Evolutionary conservation across 768 basidiomycete species (phyloP), one percentile per base, ranked within the genome.

Genomic region (Dacryopinax spathularia): DNA sequence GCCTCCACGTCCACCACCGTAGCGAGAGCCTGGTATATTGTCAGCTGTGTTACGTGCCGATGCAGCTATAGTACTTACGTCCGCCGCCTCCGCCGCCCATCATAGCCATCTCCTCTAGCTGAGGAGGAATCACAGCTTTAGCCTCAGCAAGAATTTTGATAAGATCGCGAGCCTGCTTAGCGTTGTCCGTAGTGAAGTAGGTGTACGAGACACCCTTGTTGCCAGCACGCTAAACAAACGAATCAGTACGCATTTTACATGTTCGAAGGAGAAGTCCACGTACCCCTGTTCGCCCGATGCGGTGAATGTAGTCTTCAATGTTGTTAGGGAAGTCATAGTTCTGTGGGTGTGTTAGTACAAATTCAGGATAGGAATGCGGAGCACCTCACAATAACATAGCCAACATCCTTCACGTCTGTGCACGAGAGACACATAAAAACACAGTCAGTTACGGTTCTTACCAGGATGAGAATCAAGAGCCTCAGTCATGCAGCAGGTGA

Each of bases 271-370:
- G 18, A 31, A 44, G 25, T 25, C 33, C 16, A 73, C 82, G 48
- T 75, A 91, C 90, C 63, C 94, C 94, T 67, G 95, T 96, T 74
- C 95, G 92, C 67, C 95, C 96, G 71, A 99, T 99, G 69, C 95
- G 91, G 77, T 99, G 95, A 65, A 97, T 92, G 76, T 98, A 98
- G 75, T 96, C 94, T 78, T 95, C 93, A 71, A 89, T 91, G 72
- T 95, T 94, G 77, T 96, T 96, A 0, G 94, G 93, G 80, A 98
- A 96, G 74, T 97, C 94, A 73, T 90, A 94, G 76, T 93, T 93
- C 92, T 94, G 68, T 1, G 62, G 34, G 34, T 9, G 66, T 60
- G 64, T 68, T 61, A 69, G 66, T 60, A 60, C 18, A 22, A 65
- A 34, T 60, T 5, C 44, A 62, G 27, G 22, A 37, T 33, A 43